phyloP scores from a whole-genome alignment of 441 rosid genomes.

The Populus hybrid region DNA sequence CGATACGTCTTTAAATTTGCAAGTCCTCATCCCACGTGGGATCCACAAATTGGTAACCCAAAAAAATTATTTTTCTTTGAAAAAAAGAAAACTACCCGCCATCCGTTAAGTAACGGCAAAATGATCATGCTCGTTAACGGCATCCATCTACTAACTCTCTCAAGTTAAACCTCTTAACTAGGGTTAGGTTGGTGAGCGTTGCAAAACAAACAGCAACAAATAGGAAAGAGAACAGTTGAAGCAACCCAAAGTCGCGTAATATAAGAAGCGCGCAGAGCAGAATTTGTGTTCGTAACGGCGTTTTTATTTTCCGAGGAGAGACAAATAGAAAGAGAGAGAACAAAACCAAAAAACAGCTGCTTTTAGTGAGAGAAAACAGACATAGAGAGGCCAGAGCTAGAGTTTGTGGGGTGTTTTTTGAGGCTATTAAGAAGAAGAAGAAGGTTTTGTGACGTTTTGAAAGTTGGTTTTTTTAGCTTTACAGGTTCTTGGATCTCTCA shows the following conservation, averaged over 20 bases:
- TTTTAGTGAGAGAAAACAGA: constrained; percentile 7
- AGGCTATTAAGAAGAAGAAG: background rate
- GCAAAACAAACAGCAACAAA: constrained; percentile 10
- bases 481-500: constrained; percentile 40
- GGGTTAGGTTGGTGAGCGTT: constrained; percentile 27
- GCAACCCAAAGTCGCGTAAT: constrained; percentile 29
- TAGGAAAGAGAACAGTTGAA: constrained; percentile 6
- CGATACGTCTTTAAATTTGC: too few relatives aligned
- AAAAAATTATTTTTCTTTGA: too few relatives aligned
- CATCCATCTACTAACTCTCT: constrained; percentile 2
- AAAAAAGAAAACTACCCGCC: background rate
- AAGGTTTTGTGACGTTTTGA: constrained; percentile 34
- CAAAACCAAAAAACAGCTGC: background rate
- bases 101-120: constrained; percentile 19
- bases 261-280: constrained; percentile 44
- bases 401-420: too few relatives aligned
- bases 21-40: background rate
- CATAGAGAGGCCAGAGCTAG: background rate
- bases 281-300: constrained; percentile 29
- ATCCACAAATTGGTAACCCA: background rate
- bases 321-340: background rate
- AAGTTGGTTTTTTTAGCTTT: constrained; percentile 36
- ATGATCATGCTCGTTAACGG: background rate
- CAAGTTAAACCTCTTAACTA: constrained; percentile 27
- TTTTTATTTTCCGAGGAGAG: constrained; percentile 6